phyloP scores from a whole-genome alignment of 1,284 basidiomycete genomes.

The Apiotrichum domesticum region DNA sequence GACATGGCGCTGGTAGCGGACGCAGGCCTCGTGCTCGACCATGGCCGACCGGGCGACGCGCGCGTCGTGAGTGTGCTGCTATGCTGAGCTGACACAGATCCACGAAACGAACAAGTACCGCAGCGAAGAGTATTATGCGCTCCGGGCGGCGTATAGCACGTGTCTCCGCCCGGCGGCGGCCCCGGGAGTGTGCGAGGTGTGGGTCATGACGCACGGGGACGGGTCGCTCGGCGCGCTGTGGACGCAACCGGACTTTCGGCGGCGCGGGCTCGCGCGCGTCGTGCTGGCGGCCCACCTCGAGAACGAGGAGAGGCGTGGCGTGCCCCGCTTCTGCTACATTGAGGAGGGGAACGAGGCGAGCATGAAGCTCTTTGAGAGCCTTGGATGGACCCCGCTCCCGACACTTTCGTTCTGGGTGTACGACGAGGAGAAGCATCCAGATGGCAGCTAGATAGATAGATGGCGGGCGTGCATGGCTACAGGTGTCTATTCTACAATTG shows the following conservation, averaged over 20 bases:
- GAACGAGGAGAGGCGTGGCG: background rate
- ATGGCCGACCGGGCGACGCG: conserved; percentile 13
- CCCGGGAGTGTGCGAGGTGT: conserved; percentile 7
- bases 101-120: conserved; percentile 7
- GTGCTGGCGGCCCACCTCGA: conserved; percentile 17
- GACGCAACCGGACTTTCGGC: conserved; percentile 17
- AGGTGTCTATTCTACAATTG: too few species aligned
- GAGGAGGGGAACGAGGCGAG: conserved; percentile 2
- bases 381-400: conserved; percentile 1
- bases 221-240: conserved; percentile 25
- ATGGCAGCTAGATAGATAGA: too few species aligned
- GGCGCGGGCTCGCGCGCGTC: conserved; percentile 23
- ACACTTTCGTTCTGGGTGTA: conserved; percentile 2
- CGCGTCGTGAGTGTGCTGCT: conserved; percentile 10
- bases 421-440: background rate
- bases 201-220: conserved; percentile 25
- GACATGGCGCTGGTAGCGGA: background rate
- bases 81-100: conserved; percentile 8
- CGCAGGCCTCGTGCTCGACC: conserved; percentile 8
- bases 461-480: too few species aligned
- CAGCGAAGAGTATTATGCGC: conserved; percentile 14
- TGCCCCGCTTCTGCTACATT: conserved; percentile 1
- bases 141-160: conserved; percentile 13
- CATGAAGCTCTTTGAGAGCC: background rate
- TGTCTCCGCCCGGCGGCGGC: background rate